Base-by-base conservation (phyloP, 2,329 filamentous ascomycete species). In the Chalaropsis ovoidea region DNA sequence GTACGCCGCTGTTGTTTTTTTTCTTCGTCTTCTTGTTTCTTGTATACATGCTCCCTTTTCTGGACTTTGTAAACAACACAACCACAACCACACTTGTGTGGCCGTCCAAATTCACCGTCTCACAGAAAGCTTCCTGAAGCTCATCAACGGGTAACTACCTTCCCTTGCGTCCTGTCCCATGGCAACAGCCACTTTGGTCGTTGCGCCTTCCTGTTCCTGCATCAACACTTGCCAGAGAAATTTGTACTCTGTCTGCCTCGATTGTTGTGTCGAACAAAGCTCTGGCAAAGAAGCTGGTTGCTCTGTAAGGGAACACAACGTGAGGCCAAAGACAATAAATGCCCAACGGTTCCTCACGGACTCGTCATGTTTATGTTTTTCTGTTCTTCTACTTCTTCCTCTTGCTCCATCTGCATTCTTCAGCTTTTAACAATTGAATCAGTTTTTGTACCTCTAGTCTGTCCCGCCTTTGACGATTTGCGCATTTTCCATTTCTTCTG, bases 171-270 rank as follows among this genome's bases (percentile, higher is more conserved):
- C n/a, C 35, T 41, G 27, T 41, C n/a, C 62, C 62, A 56, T 56
- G 39, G 49, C 62, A 64, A 64, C 62, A 64, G 62, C 62, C 62
- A 64, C 61, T 17, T 62, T 64, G 27, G n/a, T 64, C 24, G 62
- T 45, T 56, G 17, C 19, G 39, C 15, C 42, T 62, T 62, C 54
- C 54, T 62, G 27, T n/a, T 62, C 61, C 43, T 47, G 41, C 61
- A 62, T 35, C 45, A 49, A 24, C 3, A 41, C 39, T n/a, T n/a
- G 52, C 31, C 52, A 1, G 52, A 56, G 22, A 27, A 8, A 35
- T 41, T 41, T 11, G 11, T 19, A 15, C 41, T 49, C 35, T 31
- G 45, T 35, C 15, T 58, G 43, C 15, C 31, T 19, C 17, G 24
- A 39, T 10, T 39, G 35, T 39, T 39, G 15, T 24, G 24, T 47